phyloP scores from a whole-genome alignment of 2,329 filamentous ascomycete genomes.

The Boeremia lycopersici region DNA sequence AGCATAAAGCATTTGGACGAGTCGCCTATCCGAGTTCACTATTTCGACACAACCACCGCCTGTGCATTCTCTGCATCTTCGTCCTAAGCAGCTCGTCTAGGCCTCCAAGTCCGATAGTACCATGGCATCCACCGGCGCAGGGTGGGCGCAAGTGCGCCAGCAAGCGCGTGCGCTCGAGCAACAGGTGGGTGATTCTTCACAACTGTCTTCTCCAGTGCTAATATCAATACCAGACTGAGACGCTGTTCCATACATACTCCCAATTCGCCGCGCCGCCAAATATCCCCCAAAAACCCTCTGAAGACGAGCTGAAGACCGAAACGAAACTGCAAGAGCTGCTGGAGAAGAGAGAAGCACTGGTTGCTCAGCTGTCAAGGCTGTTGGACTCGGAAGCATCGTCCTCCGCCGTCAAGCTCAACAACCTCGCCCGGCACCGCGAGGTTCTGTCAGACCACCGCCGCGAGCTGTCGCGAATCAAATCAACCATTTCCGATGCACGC shows the following conservation, averaged over 20 bases:
- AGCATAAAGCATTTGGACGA: no score
- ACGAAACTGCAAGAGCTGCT: slow-evolving; percentile 82
- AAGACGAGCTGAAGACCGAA: slow-evolving; percentile 83
- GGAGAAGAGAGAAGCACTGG: slow-evolving; percentile 81
- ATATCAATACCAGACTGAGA: slow-evolving; percentile 71
- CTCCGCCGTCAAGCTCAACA: slow-evolving; percentile 96
- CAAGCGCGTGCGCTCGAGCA: slow-evolving; percentile 88
- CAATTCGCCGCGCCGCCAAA: slow-evolving; percentile 84
- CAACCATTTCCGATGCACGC: slow-evolving; percentile 76
- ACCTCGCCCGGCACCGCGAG: slow-evolving; percentile 88
- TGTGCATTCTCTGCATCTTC: neutral
- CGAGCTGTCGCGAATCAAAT: slow-evolving; percentile 77
- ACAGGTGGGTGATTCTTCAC: slow-evolving; percentile 65
- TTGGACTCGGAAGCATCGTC: slow-evolving; percentile 92
- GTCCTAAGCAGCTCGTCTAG: no score
- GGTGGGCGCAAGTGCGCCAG: slow-evolving; percentile 94
- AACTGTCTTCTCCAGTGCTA: slow-evolving; percentile 26
- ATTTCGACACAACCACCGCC: no score
- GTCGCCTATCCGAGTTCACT: no score
- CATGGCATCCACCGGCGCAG: slow-evolving; percentile 50
- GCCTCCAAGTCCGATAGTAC: neutral
- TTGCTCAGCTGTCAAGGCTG: slow-evolving; percentile 82
- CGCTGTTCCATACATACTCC: slow-evolving; percentile 81
- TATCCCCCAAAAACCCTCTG: slow-evolving; percentile 80
- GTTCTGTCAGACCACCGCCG: slow-evolving; percentile 85